A percentile compares a stretch with the other conserved stretches of the same genome.
phyloP scores from a whole-genome alignment of 345 rosid genomes.

The Garcia nutans region DNA sequence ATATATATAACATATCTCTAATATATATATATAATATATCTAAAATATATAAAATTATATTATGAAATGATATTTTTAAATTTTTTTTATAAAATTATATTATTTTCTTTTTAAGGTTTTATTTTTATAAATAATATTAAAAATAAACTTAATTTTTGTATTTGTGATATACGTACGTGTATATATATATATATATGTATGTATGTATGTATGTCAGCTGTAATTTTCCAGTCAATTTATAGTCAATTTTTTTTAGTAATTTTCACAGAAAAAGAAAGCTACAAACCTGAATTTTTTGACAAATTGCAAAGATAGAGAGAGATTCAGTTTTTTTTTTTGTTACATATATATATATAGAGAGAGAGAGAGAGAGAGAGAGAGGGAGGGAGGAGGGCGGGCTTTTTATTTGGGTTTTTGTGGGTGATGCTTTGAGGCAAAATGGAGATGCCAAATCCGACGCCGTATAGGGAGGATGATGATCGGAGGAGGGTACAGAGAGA shows the following conservation, averaged over 20 bases:
- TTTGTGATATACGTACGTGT: neutral
- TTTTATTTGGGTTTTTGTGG: neutral
- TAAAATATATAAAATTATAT: too few species aligned
- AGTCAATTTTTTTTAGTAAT: neutral
- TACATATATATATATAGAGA: too few species aligned
- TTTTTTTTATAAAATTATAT: too few species aligned
- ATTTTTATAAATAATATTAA: too few species aligned
- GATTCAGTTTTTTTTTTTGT: too few species aligned
- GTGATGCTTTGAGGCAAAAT: slow-evolving; percentile 26
- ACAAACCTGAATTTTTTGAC: neutral
- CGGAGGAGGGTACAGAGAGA: slow-evolving; percentile 1
- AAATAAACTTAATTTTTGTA: too few species aligned
- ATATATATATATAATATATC: too few species aligned
- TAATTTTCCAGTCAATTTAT: neutral
- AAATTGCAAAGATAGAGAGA: neutral
- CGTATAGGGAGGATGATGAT: slow-evolving; percentile 12
- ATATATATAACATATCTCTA: too few species aligned
- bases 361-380: neutral
- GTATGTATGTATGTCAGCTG: neutral
- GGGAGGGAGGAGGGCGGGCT: neutral
- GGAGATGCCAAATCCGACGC: slow-evolving; percentile 29
- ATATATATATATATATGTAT: neutral
- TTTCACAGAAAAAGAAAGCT: neutral
- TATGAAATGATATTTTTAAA: too few species aligned
- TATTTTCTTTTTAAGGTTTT: too few species aligned